Conservation (phyloP, 768 basidiomycete species). For the Hysterangium stoloniferum region DNA sequence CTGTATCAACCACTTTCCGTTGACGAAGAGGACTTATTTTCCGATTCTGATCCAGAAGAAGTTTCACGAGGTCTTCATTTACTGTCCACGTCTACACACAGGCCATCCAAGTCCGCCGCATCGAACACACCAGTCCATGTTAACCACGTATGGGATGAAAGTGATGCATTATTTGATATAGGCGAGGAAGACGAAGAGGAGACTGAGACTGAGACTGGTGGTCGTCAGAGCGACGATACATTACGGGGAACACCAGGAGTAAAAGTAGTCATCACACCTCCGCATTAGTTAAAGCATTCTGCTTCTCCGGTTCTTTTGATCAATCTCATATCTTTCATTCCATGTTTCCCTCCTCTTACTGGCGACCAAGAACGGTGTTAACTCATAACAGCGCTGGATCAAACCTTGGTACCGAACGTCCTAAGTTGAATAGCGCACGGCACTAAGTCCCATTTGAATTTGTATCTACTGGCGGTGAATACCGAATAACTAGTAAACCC, state of each 20-base stretch:
- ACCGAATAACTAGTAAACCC: constrained; percentile 37
- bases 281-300: constrained; percentile 3
- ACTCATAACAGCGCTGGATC: too few relatives aligned
- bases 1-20: constrained; percentile 67
- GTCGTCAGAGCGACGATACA: constrained; percentile 6
- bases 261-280: constrained; percentile 8
- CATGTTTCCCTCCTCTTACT: too few relatives aligned
- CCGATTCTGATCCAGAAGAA: constrained; percentile 35
- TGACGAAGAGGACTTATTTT: constrained; percentile 25
- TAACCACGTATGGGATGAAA: constrained; percentile 66
- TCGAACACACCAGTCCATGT: constrained; percentile 33
- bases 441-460: constrained; percentile 28
- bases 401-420: constrained; percentile 38
- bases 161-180: constrained; percentile 64
- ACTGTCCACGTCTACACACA: constrained; percentile 45
- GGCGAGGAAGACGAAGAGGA: constrained; percentile 60
- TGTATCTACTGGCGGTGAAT: constrained; percentile 26
- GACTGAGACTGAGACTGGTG: constrained; percentile 18
- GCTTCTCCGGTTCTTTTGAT: background rate
- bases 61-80: constrained; percentile 47
- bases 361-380: too few relatives aligned
- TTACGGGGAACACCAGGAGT: background rate
- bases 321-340: background rate
- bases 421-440: constrained; percentile 47
- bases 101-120: constrained; percentile 11